Conservation (phyloP, 306 rosid species). For the Fragaria nilgerrensis region DNA sequence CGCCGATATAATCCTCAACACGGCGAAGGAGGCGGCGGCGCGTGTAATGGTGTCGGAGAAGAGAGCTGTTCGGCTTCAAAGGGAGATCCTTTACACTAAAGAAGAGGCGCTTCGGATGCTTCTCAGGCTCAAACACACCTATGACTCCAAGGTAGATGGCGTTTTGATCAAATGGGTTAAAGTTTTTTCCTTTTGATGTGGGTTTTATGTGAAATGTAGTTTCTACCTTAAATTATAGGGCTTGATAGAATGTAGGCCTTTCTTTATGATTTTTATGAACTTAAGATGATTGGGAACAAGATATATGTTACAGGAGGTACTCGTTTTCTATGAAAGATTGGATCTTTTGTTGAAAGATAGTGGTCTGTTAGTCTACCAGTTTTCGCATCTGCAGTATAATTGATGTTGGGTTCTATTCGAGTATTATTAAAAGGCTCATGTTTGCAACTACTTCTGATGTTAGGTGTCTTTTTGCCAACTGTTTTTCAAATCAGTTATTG, state of each 20-base stretch:
- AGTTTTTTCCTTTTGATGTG: conserved; percentile 21
- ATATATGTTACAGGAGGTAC: background rate
- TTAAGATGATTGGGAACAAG: background rate
- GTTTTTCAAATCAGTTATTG: background rate
- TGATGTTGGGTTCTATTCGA: background rate
- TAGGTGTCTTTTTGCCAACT: background rate
- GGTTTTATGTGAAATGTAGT: conserved; percentile 22
- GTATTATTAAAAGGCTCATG: background rate
- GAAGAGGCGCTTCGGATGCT: conserved; percentile 74
- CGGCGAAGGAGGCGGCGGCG: conserved; percentile 84
- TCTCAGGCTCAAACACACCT: conserved; percentile 65
- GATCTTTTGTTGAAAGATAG: background rate
- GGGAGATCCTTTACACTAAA: conserved; percentile 54
- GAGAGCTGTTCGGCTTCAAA: conserved; percentile 51
- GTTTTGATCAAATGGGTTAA: conserved; percentile 3
- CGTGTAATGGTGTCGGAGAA: conserved; percentile 72
- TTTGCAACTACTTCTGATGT: background rate
- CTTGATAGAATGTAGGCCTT: background rate
- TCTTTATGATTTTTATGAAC: background rate
- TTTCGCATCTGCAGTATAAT: background rate
- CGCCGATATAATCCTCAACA: conserved; percentile 73
- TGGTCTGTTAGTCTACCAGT: background rate
- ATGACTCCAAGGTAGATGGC: conserved; percentile 62
- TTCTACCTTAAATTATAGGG: background rate
- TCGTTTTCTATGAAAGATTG: background rate